phyloP scores from a whole-genome alignment of 208 protist species.

The Acanthamoeba quina region DNA sequence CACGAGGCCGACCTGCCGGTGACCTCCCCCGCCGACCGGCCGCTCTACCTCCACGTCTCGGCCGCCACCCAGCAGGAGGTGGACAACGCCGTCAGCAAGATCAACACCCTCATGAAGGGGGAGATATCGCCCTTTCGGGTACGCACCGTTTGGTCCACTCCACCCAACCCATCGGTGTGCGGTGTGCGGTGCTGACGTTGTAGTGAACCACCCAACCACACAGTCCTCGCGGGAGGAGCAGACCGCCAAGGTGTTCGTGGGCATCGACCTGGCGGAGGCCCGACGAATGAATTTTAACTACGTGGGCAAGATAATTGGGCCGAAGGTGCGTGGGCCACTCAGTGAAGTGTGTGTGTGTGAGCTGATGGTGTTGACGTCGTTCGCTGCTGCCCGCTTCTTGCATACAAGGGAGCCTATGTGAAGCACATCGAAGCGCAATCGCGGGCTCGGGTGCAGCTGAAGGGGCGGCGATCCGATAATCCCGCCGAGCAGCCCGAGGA shows the following conservation, averaged over 20 bases:
- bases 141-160: neutral
- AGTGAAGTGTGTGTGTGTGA: no score
- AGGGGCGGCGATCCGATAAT: conserved; percentile 7
- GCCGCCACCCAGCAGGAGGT: conserved; percentile 30
- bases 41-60: conserved; percentile 65
- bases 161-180: no score
- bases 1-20: conserved; percentile 40
- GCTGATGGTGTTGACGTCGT: neutral
- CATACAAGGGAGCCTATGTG: conserved; percentile 33
- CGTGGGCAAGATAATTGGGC: conserved; percentile 66
- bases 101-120: conserved; percentile 22
- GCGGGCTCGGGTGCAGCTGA: conserved; percentile 21
- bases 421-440: conserved; percentile 59
- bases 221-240: neutral
- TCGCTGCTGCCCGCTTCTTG: neutral
- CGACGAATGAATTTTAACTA: conserved; percentile 19
- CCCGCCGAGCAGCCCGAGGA: neutral
- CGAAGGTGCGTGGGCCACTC: neutral
- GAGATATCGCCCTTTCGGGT: neutral
- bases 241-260: conserved; percentile 32
- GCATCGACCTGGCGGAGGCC: conserved; percentile 38
- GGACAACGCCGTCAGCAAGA: neutral
- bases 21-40: neutral
- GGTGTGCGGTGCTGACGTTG: neutral
- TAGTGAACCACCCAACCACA: no score